Percentiles rank a stretch among this genome's conserved stretches.
Conservation (phyloP, 108 stramenopile species). For the Nannochloropsis oceanica region DNA sequence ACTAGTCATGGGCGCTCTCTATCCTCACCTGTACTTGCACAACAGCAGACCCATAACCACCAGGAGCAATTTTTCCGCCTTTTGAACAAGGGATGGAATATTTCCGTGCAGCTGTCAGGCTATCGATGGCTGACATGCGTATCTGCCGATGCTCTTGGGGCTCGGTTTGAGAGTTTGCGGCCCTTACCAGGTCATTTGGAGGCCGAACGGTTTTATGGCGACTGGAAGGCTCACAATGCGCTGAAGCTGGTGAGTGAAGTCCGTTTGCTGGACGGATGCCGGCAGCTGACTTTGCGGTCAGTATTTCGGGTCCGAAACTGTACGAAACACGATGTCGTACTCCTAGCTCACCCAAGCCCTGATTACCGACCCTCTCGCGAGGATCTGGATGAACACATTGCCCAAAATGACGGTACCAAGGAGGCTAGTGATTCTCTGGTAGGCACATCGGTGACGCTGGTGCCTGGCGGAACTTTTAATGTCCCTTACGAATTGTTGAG, state of each 20-base stretch:
- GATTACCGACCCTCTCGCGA: conserved; percentile 50
- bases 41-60: too few relatives aligned
- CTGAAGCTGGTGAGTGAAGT: conserved; percentile 68
- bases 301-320: conserved; percentile 65
- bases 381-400: conserved; percentile 56
- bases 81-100: conserved; percentile 4
- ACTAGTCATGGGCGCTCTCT: neutral
- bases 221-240: conserved; percentile 64
- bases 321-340: conserved; percentile 54
- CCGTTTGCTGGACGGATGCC: conserved; percentile 62
- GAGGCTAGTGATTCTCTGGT: neutral
- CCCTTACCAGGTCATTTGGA: conserved; percentile 47
- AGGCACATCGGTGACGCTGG: neutral
- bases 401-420: neutral
- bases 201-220: conserved; percentile 40
- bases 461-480: neutral
- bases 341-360: conserved; percentile 57
- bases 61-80: neutral
- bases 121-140: conserved; percentile 67
- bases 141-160: conserved; percentile 62
- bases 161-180: conserved; percentile 49
- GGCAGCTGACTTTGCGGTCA: conserved; percentile 56
- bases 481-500: neutral
- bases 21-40: too few relatives aligned
- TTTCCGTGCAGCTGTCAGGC: conserved; percentile 74